A percentile compares a stretch with the other conserved stretches of the same genome.
Evolutionary conservation across 2,329 filamentous ascomycete genomes (phyloP).

Genomic region (Clonostachys solani): DNA sequence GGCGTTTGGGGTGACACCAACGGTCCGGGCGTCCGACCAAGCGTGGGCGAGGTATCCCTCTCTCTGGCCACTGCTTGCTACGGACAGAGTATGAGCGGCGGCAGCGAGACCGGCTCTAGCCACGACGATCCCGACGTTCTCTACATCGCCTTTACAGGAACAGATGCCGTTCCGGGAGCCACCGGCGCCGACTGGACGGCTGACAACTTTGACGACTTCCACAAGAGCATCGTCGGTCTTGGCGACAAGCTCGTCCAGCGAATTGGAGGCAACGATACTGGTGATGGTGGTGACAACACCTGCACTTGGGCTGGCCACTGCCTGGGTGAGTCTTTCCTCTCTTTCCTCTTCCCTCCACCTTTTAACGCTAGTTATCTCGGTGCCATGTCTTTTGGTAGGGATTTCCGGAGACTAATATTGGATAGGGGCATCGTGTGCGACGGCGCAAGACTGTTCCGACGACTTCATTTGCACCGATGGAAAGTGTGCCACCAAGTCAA

Average conservation of each 20-base stretch:
- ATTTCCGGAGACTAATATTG: no score
- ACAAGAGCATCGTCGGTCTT: conserved; percentile 36
- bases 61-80: conserved; percentile 43
- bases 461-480: no score
- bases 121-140: conserved; percentile 52
- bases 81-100: conserved; percentile 32
- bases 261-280: conserved; percentile 13
- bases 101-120: conserved; percentile 24
- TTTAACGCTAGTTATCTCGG: no score
- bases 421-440: no score
- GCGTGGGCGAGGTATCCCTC: conserved; percentile 54
- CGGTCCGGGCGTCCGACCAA: conserved; percentile 38
- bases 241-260: conserved; percentile 40
- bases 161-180: conserved; percentile 47
- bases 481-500: no score
- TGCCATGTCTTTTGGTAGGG: no score
- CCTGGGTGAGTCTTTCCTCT: no score
- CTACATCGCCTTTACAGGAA: conserved; percentile 53
- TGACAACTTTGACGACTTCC: conserved; percentile 36
- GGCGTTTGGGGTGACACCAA: conserved; percentile 59
- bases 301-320: no score
- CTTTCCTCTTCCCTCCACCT: no score
- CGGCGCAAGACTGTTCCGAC: no score
- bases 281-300: no score
- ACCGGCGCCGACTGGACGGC: conserved; percentile 48